Evolutionary conservation across 306 rosid species (phyloP), one percentile per base, ranked within the genome.

Genomic region (Vicia sativa): DNA sequence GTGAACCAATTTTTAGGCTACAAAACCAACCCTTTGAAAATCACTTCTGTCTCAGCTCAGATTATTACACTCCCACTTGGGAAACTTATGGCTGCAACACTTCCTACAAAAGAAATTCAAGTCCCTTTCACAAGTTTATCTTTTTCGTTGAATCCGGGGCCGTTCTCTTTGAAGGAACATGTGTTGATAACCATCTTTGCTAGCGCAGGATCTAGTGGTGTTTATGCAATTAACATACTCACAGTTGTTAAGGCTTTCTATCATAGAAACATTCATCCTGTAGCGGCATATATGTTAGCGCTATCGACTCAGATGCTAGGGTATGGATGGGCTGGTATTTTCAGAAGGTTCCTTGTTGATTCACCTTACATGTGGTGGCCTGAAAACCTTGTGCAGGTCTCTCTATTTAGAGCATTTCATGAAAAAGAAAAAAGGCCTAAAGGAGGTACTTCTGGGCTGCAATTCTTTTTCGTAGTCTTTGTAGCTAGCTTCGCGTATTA

Each of bases 281-380:
- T 76, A 1, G 95, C 96, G 1, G 98, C 91, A 50, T 81, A 76
- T 55, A 59, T 92, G 67, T 73, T 92, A 2, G 81, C 98, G 0
- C 59, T 81, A 9, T 86, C 98, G 42, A 92, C 98, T 35, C 98
- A 92, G 92, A 74, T 87, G 95, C 89, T 89, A 68, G 95, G 95
- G 4, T 85, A 87, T 59, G 97, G 97, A 45, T 87, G 95, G 96
- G 95, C 91, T 65, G 96, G 95, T 5, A n/a, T 89, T 35, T 91
- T 88, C 77, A 80, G 96, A 78, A 85, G 29, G 63, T 83, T 50
- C 77, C 91, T 88, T 25, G 88, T 87, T 45, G 93, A 88, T 66
- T 91, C 96, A 10, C 91, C 93, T 7, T 91, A 85, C 75, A 87
- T 87, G 96, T 89, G 96, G 91, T 89, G 96, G 97, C 95, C 91